These are phyloP conservation scores for Apostasia ramifera DNA, from an alignment of 106 monocot species.

Conservation along the genomic window DNA sequence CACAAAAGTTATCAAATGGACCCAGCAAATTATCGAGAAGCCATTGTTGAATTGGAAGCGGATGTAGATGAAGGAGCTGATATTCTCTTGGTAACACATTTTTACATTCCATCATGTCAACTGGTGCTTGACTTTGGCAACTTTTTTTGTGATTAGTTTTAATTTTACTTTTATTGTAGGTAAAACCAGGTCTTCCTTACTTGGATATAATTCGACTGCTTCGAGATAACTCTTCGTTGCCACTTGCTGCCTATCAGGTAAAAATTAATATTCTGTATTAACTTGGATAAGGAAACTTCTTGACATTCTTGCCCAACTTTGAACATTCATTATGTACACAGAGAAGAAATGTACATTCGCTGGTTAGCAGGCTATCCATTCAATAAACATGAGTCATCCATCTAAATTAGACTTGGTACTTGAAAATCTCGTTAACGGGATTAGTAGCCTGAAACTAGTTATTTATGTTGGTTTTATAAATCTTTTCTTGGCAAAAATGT, in stretches of 20 bases:
- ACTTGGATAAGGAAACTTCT: no score
- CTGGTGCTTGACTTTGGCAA: background rate
- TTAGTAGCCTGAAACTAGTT: no score
- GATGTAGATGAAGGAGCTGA: conserved; percentile 93
- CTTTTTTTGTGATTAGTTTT: background rate
- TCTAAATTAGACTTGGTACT: no score
- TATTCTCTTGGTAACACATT: conserved; percentile 63
- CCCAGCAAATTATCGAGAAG: conserved; percentile 94
- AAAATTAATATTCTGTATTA: background rate
- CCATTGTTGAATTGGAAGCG: conserved; percentile 67
- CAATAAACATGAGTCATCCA: no score
- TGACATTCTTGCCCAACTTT: no score
- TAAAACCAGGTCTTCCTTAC: conserved; percentile 87
- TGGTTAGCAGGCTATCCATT: no score
- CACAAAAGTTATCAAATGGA: conserved; percentile 91
- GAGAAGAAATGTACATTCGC: no score
- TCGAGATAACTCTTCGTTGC: conserved; percentile 74
- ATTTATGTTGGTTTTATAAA: no score
- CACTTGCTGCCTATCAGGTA: conserved; percentile 96
- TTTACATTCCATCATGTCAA: background rate
- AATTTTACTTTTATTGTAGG: conserved; percentile 22
- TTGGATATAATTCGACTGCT: conserved; percentile 85
- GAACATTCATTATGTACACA: no score
- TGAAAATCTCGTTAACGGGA: no score
- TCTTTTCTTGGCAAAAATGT: no score